phyloP scores from a whole-genome alignment of 768 basidiomycete species.

The Hypholoma fasciculare region DNA sequence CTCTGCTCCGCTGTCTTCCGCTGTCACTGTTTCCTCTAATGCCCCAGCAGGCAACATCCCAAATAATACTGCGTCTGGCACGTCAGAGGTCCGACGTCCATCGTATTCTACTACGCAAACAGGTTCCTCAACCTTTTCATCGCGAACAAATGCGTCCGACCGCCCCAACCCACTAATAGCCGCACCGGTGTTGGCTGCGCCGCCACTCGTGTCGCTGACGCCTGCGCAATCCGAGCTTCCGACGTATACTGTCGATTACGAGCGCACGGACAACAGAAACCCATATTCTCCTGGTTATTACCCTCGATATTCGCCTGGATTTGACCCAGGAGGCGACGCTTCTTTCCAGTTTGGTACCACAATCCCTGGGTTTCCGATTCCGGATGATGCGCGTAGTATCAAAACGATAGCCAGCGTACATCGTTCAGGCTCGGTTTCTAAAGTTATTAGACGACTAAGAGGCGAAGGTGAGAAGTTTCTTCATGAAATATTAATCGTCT shows the following conservation, averaged over 20 bases:
- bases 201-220: constrained; percentile 82
- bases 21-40: constrained; percentile 40
- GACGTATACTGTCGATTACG: constrained; percentile 66
- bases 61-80: constrained; percentile 27
- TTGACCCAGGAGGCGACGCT: constrained; percentile 55
- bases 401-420: constrained; percentile 72
- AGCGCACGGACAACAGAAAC: constrained; percentile 51
- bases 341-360: constrained; percentile 57
- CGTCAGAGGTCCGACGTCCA: constrained; percentile 59
- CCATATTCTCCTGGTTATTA: constrained; percentile 34
- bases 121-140: constrained; percentile 47
- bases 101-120: constrained; percentile 46
- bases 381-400: constrained; percentile 87
- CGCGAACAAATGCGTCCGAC: constrained; percentile 49
- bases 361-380: constrained; percentile 92
- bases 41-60: constrained; percentile 29
- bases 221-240: constrained; percentile 82
- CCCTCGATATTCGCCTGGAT: constrained; percentile 43
- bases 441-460: constrained; percentile 85
- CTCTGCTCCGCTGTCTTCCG: constrained; percentile 61
- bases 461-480: constrained; percentile 68
- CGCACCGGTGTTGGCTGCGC: constrained; percentile 61
- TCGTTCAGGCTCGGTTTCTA: constrained; percentile 82
- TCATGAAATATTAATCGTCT: not conserved
- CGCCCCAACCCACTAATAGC: constrained; percentile 58